phyloP scores from a whole-genome alignment of 768 basidiomycete genomes.

The Leucosporidium creatinivorum region DNA sequence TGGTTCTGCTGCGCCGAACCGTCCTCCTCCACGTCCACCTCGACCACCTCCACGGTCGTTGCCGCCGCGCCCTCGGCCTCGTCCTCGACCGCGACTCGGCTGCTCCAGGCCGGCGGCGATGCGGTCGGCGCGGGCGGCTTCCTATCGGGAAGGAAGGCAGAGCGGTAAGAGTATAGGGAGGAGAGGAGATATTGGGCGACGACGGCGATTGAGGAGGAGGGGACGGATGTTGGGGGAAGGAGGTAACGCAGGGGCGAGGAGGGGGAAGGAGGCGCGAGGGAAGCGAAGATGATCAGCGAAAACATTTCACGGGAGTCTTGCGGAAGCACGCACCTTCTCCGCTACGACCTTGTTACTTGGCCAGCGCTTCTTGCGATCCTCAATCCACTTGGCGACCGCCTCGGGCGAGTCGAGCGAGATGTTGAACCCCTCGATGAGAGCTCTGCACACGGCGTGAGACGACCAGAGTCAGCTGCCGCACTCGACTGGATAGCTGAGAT shows the following conservation, averaged over 20 bases:
- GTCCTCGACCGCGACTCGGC: conserved; percentile 9
- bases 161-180: too few relatives aligned
- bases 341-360: conserved; percentile 62
- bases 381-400: conserved; percentile 73
- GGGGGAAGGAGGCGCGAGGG: not conserved
- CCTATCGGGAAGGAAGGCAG: not conserved
- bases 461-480: conserved; percentile 25
- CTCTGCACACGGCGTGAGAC: not conserved
- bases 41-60: not conserved
- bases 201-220: too few relatives aligned
- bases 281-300: not conserved
- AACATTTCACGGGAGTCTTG: too few relatives aligned
- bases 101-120: conserved; percentile 26
- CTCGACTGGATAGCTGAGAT: not conserved
- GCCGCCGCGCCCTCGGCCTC: conserved; percentile 11
- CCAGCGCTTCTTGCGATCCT: conserved; percentile 78
- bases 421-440: conserved; percentile 55
- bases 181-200: too few relatives aligned
- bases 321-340: conserved; percentile 52
- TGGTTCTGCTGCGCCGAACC: not conserved
- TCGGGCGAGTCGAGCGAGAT: conserved; percentile 72
- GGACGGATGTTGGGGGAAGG: not conserved
- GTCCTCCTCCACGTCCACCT: not conserved
- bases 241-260: too few relatives aligned
- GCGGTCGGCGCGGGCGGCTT: conserved; percentile 14